A percentile compares a stretch with the other conserved stretches of the same genome.
These are phyloP conservation scores for Hymenoscyphus fraxineus DNA, from an alignment of 2,329 filamentous ascomycete genomes.

Conservation along the genomic window DNA sequence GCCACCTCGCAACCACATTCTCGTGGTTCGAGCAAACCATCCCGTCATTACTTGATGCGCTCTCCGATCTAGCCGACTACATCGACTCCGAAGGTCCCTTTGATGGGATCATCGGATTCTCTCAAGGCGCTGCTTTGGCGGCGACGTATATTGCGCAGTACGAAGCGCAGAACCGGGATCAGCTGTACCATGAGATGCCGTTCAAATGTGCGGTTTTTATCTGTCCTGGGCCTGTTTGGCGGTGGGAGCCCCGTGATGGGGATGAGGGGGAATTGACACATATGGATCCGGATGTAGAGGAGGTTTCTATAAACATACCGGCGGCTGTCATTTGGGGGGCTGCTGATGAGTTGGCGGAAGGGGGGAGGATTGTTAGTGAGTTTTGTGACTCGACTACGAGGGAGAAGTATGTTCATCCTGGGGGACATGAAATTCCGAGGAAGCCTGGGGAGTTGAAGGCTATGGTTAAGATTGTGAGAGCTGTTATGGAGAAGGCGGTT, in stretches of 20 bases:
- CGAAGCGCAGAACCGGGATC: not conserved
- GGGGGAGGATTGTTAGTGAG: not conserved
- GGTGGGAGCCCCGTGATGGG: not conserved
- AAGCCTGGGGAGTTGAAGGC: not conserved
- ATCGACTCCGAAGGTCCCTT: slow-evolving; percentile 9
- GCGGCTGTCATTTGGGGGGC: not conserved
- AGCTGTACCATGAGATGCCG: not conserved
- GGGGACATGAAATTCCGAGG: slow-evolving; percentile 1
- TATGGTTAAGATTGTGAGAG: not conserved
- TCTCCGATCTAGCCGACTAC: slow-evolving; percentile 1
- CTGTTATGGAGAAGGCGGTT: not conserved
- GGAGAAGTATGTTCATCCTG: not conserved
- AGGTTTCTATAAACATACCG: not conserved
- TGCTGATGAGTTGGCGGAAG: not conserved
- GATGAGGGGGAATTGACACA: not conserved
- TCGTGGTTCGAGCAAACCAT: not conserved
- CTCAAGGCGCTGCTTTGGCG: slow-evolving; percentile 40
- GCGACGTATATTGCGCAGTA: slow-evolving; percentile 3
- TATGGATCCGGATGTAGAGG: not conserved
- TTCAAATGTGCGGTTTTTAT: slow-evolving; percentile 7
- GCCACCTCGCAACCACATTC: not conserved
- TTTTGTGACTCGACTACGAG: not conserved
- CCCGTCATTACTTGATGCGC: not conserved
- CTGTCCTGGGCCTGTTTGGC: not conserved
- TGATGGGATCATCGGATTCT: slow-evolving; percentile 13